Evolutionary conservation across 2,329 filamentous ascomycete species (phyloP), one percentile per base, ranked within the genome.

Genomic region (Diaporthe sp.): DNA sequence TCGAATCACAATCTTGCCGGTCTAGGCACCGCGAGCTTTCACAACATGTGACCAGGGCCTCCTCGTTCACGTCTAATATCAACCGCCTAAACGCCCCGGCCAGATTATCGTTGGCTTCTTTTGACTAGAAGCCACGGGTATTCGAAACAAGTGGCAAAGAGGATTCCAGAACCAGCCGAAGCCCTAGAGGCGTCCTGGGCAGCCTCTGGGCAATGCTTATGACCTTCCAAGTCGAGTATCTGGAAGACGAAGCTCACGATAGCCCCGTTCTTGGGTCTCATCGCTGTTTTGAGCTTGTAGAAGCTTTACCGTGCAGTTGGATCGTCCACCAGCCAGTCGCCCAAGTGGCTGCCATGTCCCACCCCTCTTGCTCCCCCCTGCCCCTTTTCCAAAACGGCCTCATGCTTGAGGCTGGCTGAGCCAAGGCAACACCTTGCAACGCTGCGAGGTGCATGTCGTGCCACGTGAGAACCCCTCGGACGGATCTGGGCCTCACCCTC

Each of bases 181-280:
- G 49, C 47, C 4, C 31, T 31, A 28, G 47, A 68, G 31, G 47
- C 47, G 34, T 68, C 34, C 65, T 68, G 47, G 47, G 31, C 65
- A 42, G 31, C 31, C 22, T 39, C 65, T 68, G 65, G 47, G 65
- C 65, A 53, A 68, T 39, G 65, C 65, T 53, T 68, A 53, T 53
- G 65, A 53, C 65, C 65, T 53, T 53, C 47, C 65, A 25, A 53
- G 65, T 68, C 65, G 65, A 68, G 65, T 13, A 39, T 53, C 63
- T 68, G 47, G 34, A 68, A 53, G 65, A 68, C 3, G 28, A 49
- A 68, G 31, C 63, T 39, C 47, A 68, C 34, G 34, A 53, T 68
- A 53, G 65, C 13, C 47, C 31, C 31, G n/a, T 53, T 6, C 65
- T 53, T 68, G 65, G 47, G 47, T 68, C 22, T 28, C 47, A 53